phyloP scores from a whole-genome alignment of 2,329 filamentous ascomycete species.

The Aureobasidium sp. region DNA sequence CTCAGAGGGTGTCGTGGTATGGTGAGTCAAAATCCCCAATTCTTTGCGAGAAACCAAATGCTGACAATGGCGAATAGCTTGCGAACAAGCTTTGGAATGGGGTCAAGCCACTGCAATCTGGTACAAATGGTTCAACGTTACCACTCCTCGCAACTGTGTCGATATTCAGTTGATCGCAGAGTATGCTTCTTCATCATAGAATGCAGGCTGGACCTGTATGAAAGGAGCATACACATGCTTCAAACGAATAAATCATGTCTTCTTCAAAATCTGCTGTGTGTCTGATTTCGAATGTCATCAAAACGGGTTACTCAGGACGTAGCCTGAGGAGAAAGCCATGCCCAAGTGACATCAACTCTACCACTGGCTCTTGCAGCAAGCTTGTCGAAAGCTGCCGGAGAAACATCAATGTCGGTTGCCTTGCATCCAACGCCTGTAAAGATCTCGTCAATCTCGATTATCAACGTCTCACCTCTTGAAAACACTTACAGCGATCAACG shows the following conservation, averaged over 20 bases:
- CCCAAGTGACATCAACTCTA: constrained; percentile 29
- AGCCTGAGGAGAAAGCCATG: constrained; percentile 24
- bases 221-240: neutral
- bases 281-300: neutral
- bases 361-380: constrained; percentile 34
- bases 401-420: constrained; percentile 45
- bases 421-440: constrained; percentile 34
- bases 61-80: constrained; percentile 7
- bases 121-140: constrained; percentile 17
- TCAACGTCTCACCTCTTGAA: neutral
- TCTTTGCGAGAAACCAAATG: neutral
- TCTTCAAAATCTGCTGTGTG: neutral
- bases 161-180: constrained; percentile 12
- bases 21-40: constrained; percentile 14
- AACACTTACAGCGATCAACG: constrained; percentile 55
- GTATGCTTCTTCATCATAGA: neutral
- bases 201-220: neutral
- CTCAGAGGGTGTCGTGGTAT: constrained; percentile 17
- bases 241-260: constrained; percentile 4
- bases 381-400: constrained; percentile 40
- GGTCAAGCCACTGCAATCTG: constrained; percentile 17
- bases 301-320: neutral
- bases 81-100: constrained; percentile 16
- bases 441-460: neutral
- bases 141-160: constrained; percentile 10